Conservation (phyloP, 495 filamentous ascomycete genomes). For the Amniculicola lignicola region DNA sequence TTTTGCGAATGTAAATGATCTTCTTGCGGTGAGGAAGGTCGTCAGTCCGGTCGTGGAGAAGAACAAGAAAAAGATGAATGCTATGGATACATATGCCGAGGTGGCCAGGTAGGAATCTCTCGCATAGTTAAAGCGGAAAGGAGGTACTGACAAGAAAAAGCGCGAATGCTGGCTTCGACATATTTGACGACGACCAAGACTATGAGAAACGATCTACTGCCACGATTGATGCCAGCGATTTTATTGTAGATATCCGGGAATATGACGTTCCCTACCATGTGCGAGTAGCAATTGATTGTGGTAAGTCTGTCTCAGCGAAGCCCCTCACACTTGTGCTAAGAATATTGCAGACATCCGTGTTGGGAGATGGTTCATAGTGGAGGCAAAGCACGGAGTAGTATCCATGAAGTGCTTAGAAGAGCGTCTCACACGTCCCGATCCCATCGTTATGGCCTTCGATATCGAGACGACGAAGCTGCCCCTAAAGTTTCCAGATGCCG, state of each 20-base stretch:
- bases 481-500: constrained; percentile 94
- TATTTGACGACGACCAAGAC: constrained; percentile 88
- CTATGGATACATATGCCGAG: constrained; percentile 98
- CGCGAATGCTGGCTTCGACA: constrained; percentile 83
- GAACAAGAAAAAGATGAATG: constrained; percentile 89
- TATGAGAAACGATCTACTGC: constrained; percentile 80
- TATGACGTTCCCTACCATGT: constrained; percentile 99
- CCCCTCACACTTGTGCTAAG: not conserved
- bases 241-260: constrained; percentile 97
- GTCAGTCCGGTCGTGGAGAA: constrained; percentile 92
- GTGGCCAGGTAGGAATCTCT: constrained; percentile 79
- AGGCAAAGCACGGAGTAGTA: constrained; percentile 86
- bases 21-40: constrained; percentile 75
- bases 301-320: constrained; percentile 43
- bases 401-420: constrained; percentile 83
- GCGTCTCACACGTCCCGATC: constrained; percentile 81
- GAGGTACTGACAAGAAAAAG: constrained; percentile 47
- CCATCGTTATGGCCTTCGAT: constrained; percentile 94
- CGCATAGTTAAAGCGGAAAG: not conserved
- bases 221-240: constrained; percentile 89
- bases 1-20: constrained; percentile 82
- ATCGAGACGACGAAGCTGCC: constrained; percentile 97
- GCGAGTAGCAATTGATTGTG: constrained; percentile 93
- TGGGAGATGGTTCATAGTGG: constrained; percentile 95
- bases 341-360: constrained; percentile 73